Evolutionary conservation across 179 eudicot species (phyloP).

Genomic region (Drosera spatulata): DNA sequence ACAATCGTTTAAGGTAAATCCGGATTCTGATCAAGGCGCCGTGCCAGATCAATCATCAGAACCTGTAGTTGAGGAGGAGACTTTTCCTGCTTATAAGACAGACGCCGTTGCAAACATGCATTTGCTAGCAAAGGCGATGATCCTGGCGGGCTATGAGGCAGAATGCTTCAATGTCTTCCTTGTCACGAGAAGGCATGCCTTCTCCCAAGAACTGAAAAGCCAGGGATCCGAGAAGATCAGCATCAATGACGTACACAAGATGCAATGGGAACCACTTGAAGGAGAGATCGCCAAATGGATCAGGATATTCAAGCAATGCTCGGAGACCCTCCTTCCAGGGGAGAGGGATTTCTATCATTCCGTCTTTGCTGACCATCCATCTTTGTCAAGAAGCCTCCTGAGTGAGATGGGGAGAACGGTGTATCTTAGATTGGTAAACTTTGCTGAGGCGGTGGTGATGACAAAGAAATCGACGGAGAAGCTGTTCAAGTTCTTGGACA

Average conservation of each 20-base stretch:
- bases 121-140: slow-evolving; percentile 33
- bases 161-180: slow-evolving; percentile 52
- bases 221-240: slow-evolving; percentile 44
- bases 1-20: background rate
- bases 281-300: slow-evolving; percentile 47
- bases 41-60: slow-evolving; percentile 9
- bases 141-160: slow-evolving; percentile 37
- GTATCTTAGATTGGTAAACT: slow-evolving; percentile 47
- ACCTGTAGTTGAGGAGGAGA: too few relatives aligned
- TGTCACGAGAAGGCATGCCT: slow-evolving; percentile 30
- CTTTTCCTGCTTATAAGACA: too few relatives aligned
- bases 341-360: slow-evolving; percentile 37
- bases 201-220: background rate
- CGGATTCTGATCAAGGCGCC: slow-evolving; percentile 8
- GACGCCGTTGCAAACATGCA: slow-evolving; percentile 7
- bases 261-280: slow-evolving; percentile 62
- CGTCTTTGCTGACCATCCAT: slow-evolving; percentile 28
- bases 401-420: slow-evolving; percentile 32
- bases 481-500: slow-evolving; percentile 63
- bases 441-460: slow-evolving; percentile 53
- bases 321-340: slow-evolving; percentile 31
- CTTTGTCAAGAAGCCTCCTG: slow-evolving; percentile 20
- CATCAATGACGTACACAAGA: slow-evolving; percentile 49
- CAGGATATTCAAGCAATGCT: slow-evolving; percentile 30
- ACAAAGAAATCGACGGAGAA: slow-evolving; percentile 53